A percentile compares a stretch with the other conserved stretches of the same genome.
Conservation (phyloP, 2,329 filamentous ascomycete species). For the Botrytis byssoidea region DNA sequence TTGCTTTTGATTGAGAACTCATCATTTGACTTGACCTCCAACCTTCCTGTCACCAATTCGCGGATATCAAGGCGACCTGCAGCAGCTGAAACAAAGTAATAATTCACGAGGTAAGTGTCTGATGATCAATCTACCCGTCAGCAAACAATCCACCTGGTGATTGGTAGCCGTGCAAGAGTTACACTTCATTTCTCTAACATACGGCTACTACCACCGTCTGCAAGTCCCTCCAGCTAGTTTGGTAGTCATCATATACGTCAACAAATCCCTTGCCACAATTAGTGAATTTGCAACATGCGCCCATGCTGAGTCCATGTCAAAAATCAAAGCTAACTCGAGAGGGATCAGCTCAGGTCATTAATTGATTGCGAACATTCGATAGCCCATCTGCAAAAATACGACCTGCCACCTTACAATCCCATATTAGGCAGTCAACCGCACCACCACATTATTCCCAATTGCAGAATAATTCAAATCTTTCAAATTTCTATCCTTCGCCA, state of each 20-base stretch:
- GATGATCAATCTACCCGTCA: conserved; percentile 21
- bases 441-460: background rate
- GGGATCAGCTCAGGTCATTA: background rate
- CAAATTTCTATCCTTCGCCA: background rate
- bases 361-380: background rate
- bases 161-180: conserved; percentile 17
- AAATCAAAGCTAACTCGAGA: background rate
- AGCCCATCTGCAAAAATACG: conserved; percentile 4
- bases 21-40: conserved; percentile 1
- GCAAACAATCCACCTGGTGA: conserved; percentile 16
- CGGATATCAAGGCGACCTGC: conserved; percentile 15
- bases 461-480: background rate
- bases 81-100: conserved; percentile 11
- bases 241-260: background rate
- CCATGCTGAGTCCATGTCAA: background rate
- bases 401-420: background rate
- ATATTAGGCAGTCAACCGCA: background rate
- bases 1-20: background rate
- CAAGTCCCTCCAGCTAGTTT: background rate
- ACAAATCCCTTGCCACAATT: background rate
- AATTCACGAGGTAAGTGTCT: conserved; percentile 21
- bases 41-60: background rate
- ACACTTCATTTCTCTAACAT: conserved; percentile 11
- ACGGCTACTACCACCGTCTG: background rate
- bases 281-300: conserved; percentile 2